Evolutionary conservation across 1,284 basidiomycete species (phyloP).

Genomic region (Cryptococcus hybrid): DNA sequence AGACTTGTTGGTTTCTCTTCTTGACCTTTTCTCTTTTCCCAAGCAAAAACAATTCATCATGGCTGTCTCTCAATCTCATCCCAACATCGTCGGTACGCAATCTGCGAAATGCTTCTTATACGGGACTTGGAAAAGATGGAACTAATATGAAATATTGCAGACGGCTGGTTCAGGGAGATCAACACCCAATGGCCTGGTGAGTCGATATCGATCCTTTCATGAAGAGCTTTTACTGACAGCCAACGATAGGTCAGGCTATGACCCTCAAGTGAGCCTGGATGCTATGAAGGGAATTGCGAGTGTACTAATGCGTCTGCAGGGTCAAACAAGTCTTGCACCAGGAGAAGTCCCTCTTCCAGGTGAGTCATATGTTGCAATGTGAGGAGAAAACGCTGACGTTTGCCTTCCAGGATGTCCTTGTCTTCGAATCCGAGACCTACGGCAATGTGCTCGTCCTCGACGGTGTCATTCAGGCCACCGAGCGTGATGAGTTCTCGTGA

Average conservation of each 20-base stretch:
- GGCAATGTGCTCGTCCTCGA: slow-evolving; percentile 97
- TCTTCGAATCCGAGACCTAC: slow-evolving; percentile 91
- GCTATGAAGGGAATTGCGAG: neutral
- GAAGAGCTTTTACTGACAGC: slow-evolving; percentile 9
- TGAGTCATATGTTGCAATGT: too few relatives aligned
- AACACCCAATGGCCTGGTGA: slow-evolving; percentile 91
- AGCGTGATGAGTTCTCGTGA: slow-evolving; percentile 97
- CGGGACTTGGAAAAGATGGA: neutral
- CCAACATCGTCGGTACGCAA: slow-evolving; percentile 15
- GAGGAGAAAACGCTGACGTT: too few relatives aligned
- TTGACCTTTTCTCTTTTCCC: neutral
- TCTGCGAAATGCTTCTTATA: neutral
- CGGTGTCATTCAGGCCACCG: slow-evolving; percentile 94
- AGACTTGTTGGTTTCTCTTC: neutral
- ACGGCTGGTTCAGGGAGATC: slow-evolving; percentile 98
- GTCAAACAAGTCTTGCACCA: slow-evolving; percentile 94
- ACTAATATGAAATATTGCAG: slow-evolving; percentile 50
- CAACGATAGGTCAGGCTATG: slow-evolving; percentile 75
- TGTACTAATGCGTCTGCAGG: slow-evolving; percentile 39
- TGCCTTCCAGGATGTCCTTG: slow-evolving; percentile 94
- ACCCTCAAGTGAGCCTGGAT: slow-evolving; percentile 64
- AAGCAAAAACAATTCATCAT: slow-evolving; percentile 10
- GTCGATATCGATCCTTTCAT: slow-evolving; percentile 27
- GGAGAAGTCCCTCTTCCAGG: slow-evolving; percentile 87
- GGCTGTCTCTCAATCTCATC: slow-evolving; percentile 15